Conservation (phyloP, 2,329 filamentous ascomycete genomes). For the Leptographium lundbergii region DNA sequence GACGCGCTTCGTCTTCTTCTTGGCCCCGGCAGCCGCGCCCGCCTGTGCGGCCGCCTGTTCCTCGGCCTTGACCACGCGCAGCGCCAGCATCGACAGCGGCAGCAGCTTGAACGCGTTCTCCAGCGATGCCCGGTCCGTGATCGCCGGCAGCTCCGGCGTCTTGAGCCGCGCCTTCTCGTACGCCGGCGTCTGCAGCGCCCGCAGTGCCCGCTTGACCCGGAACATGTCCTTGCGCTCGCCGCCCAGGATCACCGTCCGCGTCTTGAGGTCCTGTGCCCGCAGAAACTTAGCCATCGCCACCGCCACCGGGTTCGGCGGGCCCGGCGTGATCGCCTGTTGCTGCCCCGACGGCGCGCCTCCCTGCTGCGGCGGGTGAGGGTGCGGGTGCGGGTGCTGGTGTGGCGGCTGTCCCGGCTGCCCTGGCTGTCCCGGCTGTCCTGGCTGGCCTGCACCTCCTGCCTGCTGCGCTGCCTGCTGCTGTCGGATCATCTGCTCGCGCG, state of each 20-base stretch:
- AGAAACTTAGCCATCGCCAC: constrained; percentile 84
- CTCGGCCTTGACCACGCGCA: constrained; percentile 77
- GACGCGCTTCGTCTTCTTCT: constrained; percentile 71
- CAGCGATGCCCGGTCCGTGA: constrained; percentile 77
- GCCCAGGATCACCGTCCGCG: constrained; percentile 81
- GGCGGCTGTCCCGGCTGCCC: constrained; percentile 27
- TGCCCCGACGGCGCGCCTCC: constrained; percentile 28
- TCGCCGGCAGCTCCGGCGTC: constrained; percentile 76
- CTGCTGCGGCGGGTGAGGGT: constrained; percentile 19
- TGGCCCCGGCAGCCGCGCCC: constrained; percentile 19
- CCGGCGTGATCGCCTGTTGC: constrained; percentile 57
- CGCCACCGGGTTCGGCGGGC: constrained; percentile 78
- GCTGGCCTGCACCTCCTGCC: not conserved
- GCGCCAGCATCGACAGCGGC: constrained; percentile 83
- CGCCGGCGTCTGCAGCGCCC: constrained; percentile 74
- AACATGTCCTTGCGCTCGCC: constrained; percentile 99
- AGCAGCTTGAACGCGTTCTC: constrained; percentile 88
- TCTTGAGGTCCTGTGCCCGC: constrained; percentile 72
- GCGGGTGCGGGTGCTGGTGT: constrained; percentile 20
- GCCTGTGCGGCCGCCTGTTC: constrained; percentile 20
- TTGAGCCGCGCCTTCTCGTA: constrained; percentile 85
- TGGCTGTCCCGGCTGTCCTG: constrained; percentile 29
- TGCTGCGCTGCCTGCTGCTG: constrained; percentile 7
- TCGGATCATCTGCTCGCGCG: constrained; percentile 35
- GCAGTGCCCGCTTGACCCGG: constrained; percentile 90